Base-by-base conservation (phyloP, 306 rosid genomes). In the Carpinus viminea region DNA sequence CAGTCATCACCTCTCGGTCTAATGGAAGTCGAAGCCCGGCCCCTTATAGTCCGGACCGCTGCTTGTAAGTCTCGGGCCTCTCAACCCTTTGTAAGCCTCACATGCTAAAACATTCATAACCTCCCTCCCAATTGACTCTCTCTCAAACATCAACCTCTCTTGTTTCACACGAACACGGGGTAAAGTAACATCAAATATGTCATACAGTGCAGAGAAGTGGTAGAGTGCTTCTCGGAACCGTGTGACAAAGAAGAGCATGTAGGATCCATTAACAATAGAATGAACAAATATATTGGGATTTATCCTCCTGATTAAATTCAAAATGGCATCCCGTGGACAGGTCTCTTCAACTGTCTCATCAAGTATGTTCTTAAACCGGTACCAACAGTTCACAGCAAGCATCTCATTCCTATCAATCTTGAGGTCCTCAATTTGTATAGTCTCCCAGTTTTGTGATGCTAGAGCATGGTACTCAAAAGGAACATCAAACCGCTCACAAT, bases 51-150 rank as follows among this genome's bases (percentile, higher is more conserved):
- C 56, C 89, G 76, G 45, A 80, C 92, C 94, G 90, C 54, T 86
- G 93, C 83, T 89, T 91, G 82, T 91, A 91, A 7, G 94, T 90
- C 73, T 88, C 87, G 0, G 94, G 90, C 77, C 94, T 88, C 90
- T 86, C 90, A 50, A 84, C 80, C 70, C 97, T 85, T 75, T 86
- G 86, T 24, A 43, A 52, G 18, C 92, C 74, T 90, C 97, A 68
- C 91, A 90, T 46, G 91, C 94, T 54, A 90, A 61, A 12, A 90
- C 83, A 74, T 85, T 90, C 90, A 85, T 74, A 4, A 77, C 77
- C 73, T 88, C 92, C 65, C 74, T 50, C 17, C 87, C 94, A 73
- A 78, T 74, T 11, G 86, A 68, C 36, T 76, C 92, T 51, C 68
- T 68, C 83, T 91, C 97, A 79, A 56, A 85, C 92, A 77, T 62